Conservation (phyloP, 164 flowering plant species). For the Hamamelis virginiana region DNA sequence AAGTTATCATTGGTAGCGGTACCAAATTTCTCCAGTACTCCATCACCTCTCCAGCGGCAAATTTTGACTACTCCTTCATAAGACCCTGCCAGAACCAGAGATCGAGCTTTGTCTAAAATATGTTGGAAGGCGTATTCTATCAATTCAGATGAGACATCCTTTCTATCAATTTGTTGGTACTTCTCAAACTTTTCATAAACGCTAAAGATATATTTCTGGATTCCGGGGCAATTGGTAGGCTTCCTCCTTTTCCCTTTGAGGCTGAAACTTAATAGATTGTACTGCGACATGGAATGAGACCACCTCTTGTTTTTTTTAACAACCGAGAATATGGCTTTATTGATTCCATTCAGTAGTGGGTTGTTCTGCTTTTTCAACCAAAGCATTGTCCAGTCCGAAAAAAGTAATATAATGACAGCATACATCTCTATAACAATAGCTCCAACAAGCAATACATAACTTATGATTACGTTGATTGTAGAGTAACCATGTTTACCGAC, state of each 20-base stretch:
- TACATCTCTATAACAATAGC: constrained; percentile 7
- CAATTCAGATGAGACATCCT: not conserved
- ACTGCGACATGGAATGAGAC: not conserved
- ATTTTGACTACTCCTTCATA: not conserved
- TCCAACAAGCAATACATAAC: constrained; percentile 2
- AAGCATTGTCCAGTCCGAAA: constrained; percentile 2
- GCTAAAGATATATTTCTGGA: not conserved
- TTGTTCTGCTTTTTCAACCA: not conserved
- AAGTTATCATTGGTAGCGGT: not conserved
- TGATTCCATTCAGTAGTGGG: too few relatives aligned
- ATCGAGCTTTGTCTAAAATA: not conserved
- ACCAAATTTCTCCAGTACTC: not conserved
- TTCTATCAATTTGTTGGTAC: not conserved
- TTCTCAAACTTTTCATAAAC: not conserved
- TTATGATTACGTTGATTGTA: not conserved
- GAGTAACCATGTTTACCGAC: not conserved
- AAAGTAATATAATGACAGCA: not conserved
- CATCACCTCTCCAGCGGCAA: not conserved
- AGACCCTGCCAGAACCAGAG: too few relatives aligned
- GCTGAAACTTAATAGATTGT: not conserved
- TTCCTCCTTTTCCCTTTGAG: not conserved
- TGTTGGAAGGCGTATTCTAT: too few relatives aligned
- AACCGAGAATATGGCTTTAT: too few relatives aligned
- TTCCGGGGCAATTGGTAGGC: not conserved
- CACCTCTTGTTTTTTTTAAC: not conserved